A percentile compares a stretch with the other conserved stretches of the same genome.
Conservation (phyloP, 2,329 filamentous ascomycete species). For the Ophiostoma montium region DNA sequence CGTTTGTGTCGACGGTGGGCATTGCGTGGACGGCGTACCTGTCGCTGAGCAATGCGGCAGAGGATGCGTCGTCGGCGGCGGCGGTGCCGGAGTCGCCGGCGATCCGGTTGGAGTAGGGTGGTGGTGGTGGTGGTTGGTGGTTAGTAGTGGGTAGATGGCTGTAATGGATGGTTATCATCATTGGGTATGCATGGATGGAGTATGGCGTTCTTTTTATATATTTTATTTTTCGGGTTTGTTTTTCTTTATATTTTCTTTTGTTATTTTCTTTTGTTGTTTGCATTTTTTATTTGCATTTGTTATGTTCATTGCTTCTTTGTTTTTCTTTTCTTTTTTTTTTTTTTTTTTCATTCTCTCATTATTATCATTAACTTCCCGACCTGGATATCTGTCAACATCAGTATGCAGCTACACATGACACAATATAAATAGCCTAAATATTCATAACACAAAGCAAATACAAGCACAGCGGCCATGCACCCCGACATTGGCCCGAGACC, state of each 20-base stretch:
- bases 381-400: too few relatives aligned
- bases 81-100: constrained; percentile 20
- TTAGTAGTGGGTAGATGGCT: too few relatives aligned
- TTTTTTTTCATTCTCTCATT: not conserved
- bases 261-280: not conserved
- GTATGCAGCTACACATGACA: too few relatives aligned
- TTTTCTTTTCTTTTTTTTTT: not conserved
- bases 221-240: not conserved
- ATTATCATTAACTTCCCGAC: too few relatives aligned
- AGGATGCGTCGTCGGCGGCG: constrained; percentile 38
- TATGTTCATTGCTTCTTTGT: not conserved
- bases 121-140: too few relatives aligned
- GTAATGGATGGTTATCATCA: too few relatives aligned
- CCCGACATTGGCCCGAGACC: too few relatives aligned
- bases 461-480: too few relatives aligned
- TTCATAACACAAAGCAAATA: too few relatives aligned
- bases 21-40: constrained; percentile 98
- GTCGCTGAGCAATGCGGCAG: constrained; percentile 76
- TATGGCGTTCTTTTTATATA: too few relatives aligned
- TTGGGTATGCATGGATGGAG: too few relatives aligned
- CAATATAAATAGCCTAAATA: too few relatives aligned
- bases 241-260: not conserved
- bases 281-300: not conserved
- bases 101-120: constrained; percentile 22
- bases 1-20: constrained; percentile 88